Evolutionary conservation across 106 monocot species (phyloP), one percentile per base, ranked within the genome.

Genomic region (Platanthera guangdongensis): DNA sequence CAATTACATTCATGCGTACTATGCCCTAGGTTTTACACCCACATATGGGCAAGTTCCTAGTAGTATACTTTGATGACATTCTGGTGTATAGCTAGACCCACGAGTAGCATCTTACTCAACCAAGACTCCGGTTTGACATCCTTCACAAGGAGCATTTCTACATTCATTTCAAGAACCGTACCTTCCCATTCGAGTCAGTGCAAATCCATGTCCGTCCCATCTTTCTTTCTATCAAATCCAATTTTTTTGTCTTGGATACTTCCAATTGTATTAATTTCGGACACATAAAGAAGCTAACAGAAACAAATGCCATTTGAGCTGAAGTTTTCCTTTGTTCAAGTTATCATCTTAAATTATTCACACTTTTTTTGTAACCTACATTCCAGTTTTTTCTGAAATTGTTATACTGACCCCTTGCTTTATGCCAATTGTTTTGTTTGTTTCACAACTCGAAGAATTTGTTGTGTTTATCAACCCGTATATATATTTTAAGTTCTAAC

Each of bases 221-320:
- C 32, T 32, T 32, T 32, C 32, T 1, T 32, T 32, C 62, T 62
- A 62, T 25, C 18, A 62, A 22, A 21, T 62, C 22, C 22, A 22
- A 21, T 46, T 68, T 39, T 68, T 10, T 39, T 12, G 45, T 68
- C 68, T 68, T 11, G 12, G 45, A 13, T 46, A 15, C 68, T 68
- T 68, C 30, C 30, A 68, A 13, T 46, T 68, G 12, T 46, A 39
- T 14, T 12, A 39, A 4, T 68, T 68, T 11, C 45, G 45, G 15
- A 63, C 28, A 21, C 19, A 63, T 63, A 8, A 63, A 63, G 63
- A 63, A 21, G 19, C 39, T 68, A 11, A 68, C 32, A 32, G 45
- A 68, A 68, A 68, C 5, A 32, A 39, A 68, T 68, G 68, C 15
- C 63, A 39, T 45, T 15, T 47, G 70, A 70, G 70, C 45, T 65